Base-by-base conservation (phyloP, 2,329 filamentous ascomycete species). In the Exophiala oligosperma region DNA sequence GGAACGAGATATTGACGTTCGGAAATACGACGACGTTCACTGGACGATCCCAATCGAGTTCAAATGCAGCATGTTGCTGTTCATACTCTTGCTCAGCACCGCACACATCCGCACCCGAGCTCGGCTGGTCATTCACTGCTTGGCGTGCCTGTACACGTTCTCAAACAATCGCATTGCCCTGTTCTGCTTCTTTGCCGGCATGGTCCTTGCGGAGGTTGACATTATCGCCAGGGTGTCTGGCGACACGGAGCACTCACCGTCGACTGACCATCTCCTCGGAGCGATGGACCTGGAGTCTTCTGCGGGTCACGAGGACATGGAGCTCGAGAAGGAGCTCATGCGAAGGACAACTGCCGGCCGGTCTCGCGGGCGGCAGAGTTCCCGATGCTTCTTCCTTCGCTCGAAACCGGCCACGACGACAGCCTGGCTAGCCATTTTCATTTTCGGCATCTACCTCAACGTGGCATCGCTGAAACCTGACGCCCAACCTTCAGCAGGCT, bases 31-130 rank as follows among this genome's bases (percentile, higher is more conserved):
- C 64, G 76, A 75, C 24, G 85, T 87, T 61, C 68, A 83, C 2
- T 87, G 84, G 83, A 85, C 80, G 0, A 87, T 88, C 52, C 84
- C 85, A 0, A 73, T 84, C 24, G 85, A 88, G 67, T 81, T 85
- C 71, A 75, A 79, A 64, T 86, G 86, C 7, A 89, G 86, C 1
- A 78, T 89, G 54, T 74, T 85, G 61, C 72, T 87, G 54, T 90
- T 54, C 43, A 44, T 49, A 8, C 26, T 48, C 11, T 86, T 69
- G 83, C 80, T 0, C 70, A 79, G 0, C 70, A 83, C 7, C 67
- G 84, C 21, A 81, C 85, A 0, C 75, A 88, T 11, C 80, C 84
- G 0, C 76, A 81, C 51, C 81, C 79, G 56, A 79, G 47, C 75
- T 1, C 78, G 69, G 1, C 73, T 90, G 12, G 77, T 83, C 21